Conservation (phyloP, 768 basidiomycete species). For the Mycena kentingensis region DNA sequence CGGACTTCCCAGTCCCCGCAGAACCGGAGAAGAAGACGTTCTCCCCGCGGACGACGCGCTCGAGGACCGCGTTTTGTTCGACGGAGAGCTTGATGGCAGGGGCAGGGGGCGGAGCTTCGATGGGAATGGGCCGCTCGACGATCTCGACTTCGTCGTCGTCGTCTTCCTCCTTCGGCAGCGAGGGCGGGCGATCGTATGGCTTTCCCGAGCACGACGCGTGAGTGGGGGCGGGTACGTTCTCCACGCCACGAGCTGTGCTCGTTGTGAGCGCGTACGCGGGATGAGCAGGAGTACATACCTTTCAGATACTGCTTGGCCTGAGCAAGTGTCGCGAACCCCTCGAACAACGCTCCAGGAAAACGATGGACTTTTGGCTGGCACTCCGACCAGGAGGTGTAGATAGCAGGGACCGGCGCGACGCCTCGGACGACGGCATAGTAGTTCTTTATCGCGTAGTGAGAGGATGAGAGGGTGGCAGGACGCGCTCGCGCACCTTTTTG, state of each 20-base stretch:
- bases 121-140: not conserved
- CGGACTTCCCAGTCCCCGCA: constrained; percentile 85
- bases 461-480: not conserved
- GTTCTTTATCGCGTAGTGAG: constrained; percentile 31
- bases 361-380: constrained; percentile 27
- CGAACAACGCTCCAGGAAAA: constrained; percentile 53
- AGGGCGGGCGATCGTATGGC: not conserved
- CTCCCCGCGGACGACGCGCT: constrained; percentile 55
- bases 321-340: constrained; percentile 47
- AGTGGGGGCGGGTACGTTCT: not conserved
- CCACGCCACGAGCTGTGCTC: not conserved
- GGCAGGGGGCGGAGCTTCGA: constrained; percentile 3
- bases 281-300: constrained; percentile 21
- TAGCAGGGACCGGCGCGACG: constrained; percentile 50
- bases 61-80: constrained; percentile 53
- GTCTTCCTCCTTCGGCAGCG: not conserved
- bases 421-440: constrained; percentile 66
- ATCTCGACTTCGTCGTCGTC: not conserved
- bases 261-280: not conserved
- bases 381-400: constrained; percentile 66
- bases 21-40: constrained; percentile 88
- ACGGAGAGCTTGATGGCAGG: constrained; percentile 44
- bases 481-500: constrained; percentile 12
- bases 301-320: constrained; percentile 58
- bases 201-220: no score